Conservation (phyloP, 805 yeast genomes). For the Yarrowia keelungensis region DNA sequence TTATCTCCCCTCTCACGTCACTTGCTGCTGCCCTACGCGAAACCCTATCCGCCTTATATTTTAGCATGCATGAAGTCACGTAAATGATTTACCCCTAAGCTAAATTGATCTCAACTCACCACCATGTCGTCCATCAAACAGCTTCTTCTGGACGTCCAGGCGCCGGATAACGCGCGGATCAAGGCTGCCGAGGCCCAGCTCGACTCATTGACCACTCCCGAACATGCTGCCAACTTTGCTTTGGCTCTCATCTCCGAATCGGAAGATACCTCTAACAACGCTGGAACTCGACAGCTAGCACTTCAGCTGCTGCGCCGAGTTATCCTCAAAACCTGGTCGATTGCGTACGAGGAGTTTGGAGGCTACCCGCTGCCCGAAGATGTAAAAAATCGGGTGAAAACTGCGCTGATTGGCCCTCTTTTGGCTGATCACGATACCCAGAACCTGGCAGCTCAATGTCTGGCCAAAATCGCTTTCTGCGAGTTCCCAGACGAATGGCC, state of each 20-base stretch:
- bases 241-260: constrained; percentile 11
- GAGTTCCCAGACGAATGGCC: constrained; percentile 99
- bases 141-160: constrained; percentile 25
- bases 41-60: constrained; percentile 1
- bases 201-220: constrained; percentile 18
- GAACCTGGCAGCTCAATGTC: constrained; percentile 66
- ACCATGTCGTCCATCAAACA: constrained; percentile 22
- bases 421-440: constrained; percentile 51
- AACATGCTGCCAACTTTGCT: constrained; percentile 11
- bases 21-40: constrained; percentile 6
- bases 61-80: constrained; percentile 6
- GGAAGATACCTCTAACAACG: constrained; percentile 1
- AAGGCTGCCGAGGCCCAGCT: constrained; percentile 36
- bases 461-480: constrained; percentile 82
- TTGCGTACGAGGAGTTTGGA: constrained; percentile 75
- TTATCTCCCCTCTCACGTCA: background rate
- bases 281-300: constrained; percentile 25
- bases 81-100: constrained; percentile 9
- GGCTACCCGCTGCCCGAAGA: constrained; percentile 69
- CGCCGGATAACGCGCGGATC: constrained; percentile 35
- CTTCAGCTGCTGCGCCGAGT: constrained; percentile 23
- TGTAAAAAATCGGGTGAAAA: constrained; percentile 60
- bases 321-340: constrained; percentile 64
- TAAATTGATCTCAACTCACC: background rate
- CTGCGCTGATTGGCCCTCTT: constrained; percentile 56